These are phyloP conservation scores for Ascochyta viciae-villosae DNA, from an alignment of 2,329 filamentous ascomycete species.

Conservation along the genomic window DNA sequence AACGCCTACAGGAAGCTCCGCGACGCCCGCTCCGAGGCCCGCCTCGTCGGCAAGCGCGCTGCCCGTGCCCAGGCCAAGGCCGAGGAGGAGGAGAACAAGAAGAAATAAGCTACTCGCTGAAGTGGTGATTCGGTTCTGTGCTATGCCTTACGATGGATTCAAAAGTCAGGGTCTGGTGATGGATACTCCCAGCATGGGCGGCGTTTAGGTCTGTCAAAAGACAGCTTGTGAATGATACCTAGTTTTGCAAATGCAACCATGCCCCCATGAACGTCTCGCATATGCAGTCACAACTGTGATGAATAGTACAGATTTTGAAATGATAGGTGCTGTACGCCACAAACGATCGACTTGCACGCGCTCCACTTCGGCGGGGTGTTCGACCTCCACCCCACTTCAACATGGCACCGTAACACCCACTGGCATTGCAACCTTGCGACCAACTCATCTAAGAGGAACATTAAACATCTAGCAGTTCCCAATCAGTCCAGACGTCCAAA, in stretches of 20 bases:
- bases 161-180: conserved; percentile 44
- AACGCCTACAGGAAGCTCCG: conserved; percentile 88
- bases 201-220: conserved; percentile 47
- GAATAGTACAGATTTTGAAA: neutral
- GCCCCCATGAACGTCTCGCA: conserved; percentile 23
- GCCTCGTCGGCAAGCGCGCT: conserved; percentile 83
- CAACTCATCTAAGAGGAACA: too few species aligned
- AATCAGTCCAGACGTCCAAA: too few species aligned
- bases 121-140: conserved; percentile 30
- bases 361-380: too few species aligned
- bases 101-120: conserved; percentile 70
- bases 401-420: too few species aligned
- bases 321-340: too few species aligned
- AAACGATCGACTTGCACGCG: too few species aligned
- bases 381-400: too few species aligned
- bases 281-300: too few species aligned
- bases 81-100: conserved; percentile 77
- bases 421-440: too few species aligned
- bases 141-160: conserved; percentile 38
- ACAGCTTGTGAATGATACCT: conserved; percentile 49
- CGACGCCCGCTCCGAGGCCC: conserved; percentile 81
- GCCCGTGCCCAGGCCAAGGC: conserved; percentile 92
- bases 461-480: too few species aligned
- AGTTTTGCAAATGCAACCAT: conserved; percentile 46
- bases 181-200: conserved; percentile 46